Evolutionary conservation across 2,329 filamentous ascomycete species (phyloP), one percentile per base, ranked within the genome.

Genomic region (Beauveria australis): DNA sequence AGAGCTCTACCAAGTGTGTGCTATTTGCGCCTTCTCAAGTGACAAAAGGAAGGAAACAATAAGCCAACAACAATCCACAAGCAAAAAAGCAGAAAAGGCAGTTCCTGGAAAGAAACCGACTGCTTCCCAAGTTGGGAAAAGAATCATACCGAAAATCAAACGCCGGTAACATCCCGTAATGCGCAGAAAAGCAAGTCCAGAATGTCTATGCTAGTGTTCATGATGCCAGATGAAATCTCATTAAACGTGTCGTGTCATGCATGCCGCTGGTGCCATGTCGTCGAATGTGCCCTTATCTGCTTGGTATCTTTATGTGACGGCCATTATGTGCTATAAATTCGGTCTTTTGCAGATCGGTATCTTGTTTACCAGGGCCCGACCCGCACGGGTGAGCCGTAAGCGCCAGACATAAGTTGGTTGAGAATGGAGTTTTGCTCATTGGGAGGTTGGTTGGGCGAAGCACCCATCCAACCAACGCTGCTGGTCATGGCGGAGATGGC

Each of bases 381-480:
- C 55, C 79, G 76, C 28, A 88, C 84, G 9, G 84, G 79, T 28
- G 83, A 75, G 40, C 82, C 80, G 63, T 84, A 87, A 4, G 79
- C 78, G 49, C 83, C 83, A 62, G 80, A 83, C 66, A 87, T 77
- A 33, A 88, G 74, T 70, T 87, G 83, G 68, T 84, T 83, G 33
- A 85, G 75, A 51, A 87, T 85, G 12, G 84, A 87, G 66, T 77
- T 77, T 48, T 79, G 75, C 46, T 84, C 80, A 24, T 74, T 70
- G 37, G 70, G 18, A 33, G 62, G 64, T 10, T 67, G 61, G 56
- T 68, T 72, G 19, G 69, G 61, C 57, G 72, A 73, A 9, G 71
- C 66, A 12, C 82, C 86, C 79, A 92, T 89, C 90, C 92, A 96
- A 47, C 88, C 89, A 30, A 96, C 79, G 64, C 86, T 88, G 43